Evolutionary conservation across 306 rosid genomes (phyloP).

Genomic region (Begonia fuchsioides): DNA sequence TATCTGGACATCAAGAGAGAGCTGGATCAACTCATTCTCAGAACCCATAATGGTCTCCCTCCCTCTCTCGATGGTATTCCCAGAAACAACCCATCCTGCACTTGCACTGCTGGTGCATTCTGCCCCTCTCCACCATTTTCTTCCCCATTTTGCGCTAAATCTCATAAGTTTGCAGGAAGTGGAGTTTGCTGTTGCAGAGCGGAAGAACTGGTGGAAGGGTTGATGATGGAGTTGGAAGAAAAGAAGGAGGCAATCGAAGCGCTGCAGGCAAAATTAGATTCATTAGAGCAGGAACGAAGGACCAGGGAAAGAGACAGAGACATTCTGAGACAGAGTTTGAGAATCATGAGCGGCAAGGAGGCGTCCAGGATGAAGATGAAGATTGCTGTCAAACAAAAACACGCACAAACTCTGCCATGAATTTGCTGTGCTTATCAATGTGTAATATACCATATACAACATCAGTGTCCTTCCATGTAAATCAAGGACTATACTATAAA

Average conservation of each 20-base stretch:
- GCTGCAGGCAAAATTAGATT: conserved; percentile 27
- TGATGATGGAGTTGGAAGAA: conserved; percentile 36
- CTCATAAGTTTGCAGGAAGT: conserved; percentile 17
- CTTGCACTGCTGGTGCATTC: background rate
- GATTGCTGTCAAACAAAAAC: conserved; percentile 1
- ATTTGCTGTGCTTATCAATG: no score
- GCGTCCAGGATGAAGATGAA: conserved; percentile 13
- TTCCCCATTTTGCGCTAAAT: background rate
- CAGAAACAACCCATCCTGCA: background rate
- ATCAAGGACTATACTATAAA: no score
- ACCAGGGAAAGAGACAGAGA: conserved; percentile 65
- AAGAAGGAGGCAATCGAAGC: conserved; percentile 46
- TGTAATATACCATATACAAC: no score
- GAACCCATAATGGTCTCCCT: conserved; percentile 40
- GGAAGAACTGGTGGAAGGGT: conserved; percentile 58
- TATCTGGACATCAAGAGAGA: conserved; percentile 76
- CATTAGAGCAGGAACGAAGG: conserved; percentile 40
- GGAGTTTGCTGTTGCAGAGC: conserved; percentile 55
- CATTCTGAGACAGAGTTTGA: conserved; percentile 74
- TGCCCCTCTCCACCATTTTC: background rate
- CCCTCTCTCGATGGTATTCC: conserved; percentile 2
- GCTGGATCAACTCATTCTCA: conserved; percentile 86
- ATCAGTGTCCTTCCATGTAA: no score
- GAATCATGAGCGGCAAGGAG: conserved; percentile 55
- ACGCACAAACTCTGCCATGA: no score